Percentiles rank a stretch among this genome's conserved stretches.
Conservation (phyloP, 2,329 filamentous ascomycete genomes). For the Polychaeton citri region DNA sequence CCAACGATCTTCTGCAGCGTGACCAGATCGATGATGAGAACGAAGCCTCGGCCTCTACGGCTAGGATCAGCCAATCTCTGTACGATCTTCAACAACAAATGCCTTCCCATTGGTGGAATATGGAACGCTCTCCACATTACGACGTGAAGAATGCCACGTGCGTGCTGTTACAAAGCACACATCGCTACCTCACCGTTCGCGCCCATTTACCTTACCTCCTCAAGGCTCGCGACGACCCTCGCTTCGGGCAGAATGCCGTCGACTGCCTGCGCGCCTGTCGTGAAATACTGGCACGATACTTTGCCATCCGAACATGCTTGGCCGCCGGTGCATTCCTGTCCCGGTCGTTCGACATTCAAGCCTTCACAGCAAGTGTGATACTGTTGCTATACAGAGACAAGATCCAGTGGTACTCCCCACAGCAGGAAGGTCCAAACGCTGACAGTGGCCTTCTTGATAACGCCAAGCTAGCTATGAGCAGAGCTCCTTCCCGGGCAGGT, state of each 20-base stretch:
- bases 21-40: background rate
- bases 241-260: background rate
- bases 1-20: constrained; percentile 1
- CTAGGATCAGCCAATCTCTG: background rate
- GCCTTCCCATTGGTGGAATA: constrained; percentile 1
- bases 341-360: constrained; percentile 3
- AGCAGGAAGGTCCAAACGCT: background rate
- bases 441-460: constrained; percentile 3
- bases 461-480: constrained; percentile 2
- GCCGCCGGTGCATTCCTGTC: constrained; percentile 1
- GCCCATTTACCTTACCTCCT: constrained; percentile 2
- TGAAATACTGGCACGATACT: constrained; percentile 1
- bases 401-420: background rate
- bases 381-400: constrained; percentile 1
- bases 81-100: background rate
- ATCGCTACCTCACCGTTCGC: constrained; percentile 1
- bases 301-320: constrained; percentile 2
- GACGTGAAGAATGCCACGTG: constrained; percentile 2
- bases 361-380: constrained; percentile 3
- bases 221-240: background rate
- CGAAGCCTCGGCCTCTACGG: background rate
- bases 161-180: constrained; percentile 2
- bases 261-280: constrained; percentile 2
- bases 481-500: background rate
- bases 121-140: constrained; percentile 1